phyloP scores from a whole-genome alignment of 2,329 filamentous ascomycete species.

The Rhinocladiella mackenziei region DNA sequence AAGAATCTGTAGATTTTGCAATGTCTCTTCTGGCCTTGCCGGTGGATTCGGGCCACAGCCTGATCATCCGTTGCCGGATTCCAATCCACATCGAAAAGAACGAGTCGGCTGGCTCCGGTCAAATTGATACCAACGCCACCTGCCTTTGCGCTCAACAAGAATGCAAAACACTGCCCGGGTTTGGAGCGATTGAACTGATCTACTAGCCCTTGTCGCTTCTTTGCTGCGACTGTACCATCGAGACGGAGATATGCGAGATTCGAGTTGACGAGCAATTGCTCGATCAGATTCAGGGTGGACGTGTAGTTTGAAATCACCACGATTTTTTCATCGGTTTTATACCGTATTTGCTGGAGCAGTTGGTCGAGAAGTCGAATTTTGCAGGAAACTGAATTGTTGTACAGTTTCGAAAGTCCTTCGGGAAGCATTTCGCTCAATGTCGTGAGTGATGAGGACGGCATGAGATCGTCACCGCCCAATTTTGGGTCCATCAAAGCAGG shows the following conservation, averaged over 20 bases:
- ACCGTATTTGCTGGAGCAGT: slow-evolving; percentile 58
- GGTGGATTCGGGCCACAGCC: slow-evolving; percentile 70
- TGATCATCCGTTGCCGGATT: slow-evolving; percentile 70
- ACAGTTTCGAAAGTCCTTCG: slow-evolving; percentile 49
- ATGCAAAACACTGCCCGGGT: slow-evolving; percentile 58
- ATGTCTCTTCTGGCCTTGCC: slow-evolving; percentile 64
- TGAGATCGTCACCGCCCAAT: slow-evolving; percentile 44
- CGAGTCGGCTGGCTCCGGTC: slow-evolving; percentile 64
- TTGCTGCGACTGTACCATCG: slow-evolving; percentile 62
- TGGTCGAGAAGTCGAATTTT: slow-evolving; percentile 66
- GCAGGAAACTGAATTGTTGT: slow-evolving; percentile 56
- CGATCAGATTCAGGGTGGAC: slow-evolving; percentile 64
- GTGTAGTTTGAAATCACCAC: slow-evolving; percentile 75
- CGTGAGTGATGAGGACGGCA: slow-evolving; percentile 46
- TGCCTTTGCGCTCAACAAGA: slow-evolving; percentile 68
- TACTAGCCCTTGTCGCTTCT: slow-evolving; percentile 64
- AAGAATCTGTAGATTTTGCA: slow-evolving; percentile 68
- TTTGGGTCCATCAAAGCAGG: slow-evolving; percentile 58
- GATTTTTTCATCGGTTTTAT: slow-evolving; percentile 63
- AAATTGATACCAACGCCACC: slow-evolving; percentile 68
- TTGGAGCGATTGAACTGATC: slow-evolving; percentile 64
- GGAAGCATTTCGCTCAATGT: slow-evolving; percentile 53
- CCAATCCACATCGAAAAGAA: slow-evolving; percentile 73
- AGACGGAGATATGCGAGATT: slow-evolving; percentile 63
- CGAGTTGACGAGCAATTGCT: slow-evolving; percentile 56